These are phyloP conservation scores for Protomyces inouyei DNA, from an alignment of 1,139 yeast species.

Conservation along the genomic window DNA sequence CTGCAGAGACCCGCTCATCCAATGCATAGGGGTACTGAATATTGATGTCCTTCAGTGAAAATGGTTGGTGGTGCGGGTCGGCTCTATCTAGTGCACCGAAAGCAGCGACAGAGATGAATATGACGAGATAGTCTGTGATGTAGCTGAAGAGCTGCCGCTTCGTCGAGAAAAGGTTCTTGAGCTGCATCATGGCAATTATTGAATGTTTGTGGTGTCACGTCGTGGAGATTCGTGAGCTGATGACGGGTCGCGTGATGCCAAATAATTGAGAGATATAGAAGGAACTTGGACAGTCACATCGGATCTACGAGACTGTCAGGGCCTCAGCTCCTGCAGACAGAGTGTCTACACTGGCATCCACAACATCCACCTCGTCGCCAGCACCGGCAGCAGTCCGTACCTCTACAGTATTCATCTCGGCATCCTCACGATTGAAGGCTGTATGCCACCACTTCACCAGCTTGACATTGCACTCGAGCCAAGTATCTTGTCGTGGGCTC, in stretches of 20 bases:
- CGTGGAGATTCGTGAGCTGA: not conserved
- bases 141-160: slow-evolving; percentile 21
- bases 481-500: slow-evolving; percentile 42
- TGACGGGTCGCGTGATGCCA: not conserved
- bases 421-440: slow-evolving; percentile 67
- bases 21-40: slow-evolving; percentile 71
- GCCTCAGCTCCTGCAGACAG: not conserved
- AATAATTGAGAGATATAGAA: not conserved
- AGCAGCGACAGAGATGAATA: slow-evolving; percentile 28
- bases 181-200: not conserved
- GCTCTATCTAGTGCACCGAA: slow-evolving; percentile 46
- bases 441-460: slow-evolving; percentile 86
- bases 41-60: slow-evolving; percentile 52
- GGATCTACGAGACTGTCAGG: not conserved
- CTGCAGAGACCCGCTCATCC: slow-evolving; percentile 54
- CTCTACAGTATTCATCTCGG: slow-evolving; percentile 58
- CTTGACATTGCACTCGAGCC: slow-evolving; percentile 61
- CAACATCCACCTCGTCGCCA: not conserved
- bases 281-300: not conserved
- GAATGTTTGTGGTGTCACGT: not conserved
- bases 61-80: slow-evolving; percentile 44
- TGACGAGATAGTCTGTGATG: slow-evolving; percentile 31
- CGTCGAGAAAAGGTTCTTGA: not conserved
- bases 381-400: slow-evolving; percentile 17
- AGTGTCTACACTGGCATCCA: not conserved